A percentile compares a stretch with the other conserved stretches of the same genome.
phyloP scores from a whole-genome alignment of 2,329 filamentous ascomycete species.

The Fonsecaea erecta region DNA sequence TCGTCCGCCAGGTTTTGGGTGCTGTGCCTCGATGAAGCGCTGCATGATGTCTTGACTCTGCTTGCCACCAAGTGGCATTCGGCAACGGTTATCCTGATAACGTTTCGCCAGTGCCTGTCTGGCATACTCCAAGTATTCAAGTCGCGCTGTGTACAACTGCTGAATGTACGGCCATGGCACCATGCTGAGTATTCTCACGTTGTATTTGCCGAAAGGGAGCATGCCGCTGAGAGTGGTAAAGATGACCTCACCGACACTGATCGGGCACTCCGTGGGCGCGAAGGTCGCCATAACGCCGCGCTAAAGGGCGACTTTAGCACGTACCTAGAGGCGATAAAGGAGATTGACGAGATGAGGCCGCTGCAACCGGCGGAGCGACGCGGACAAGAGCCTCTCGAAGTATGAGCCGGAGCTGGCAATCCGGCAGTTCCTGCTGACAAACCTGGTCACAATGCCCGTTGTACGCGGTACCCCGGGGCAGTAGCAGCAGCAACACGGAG shows the following conservation, averaged over 20 bases:
- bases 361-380: slow-evolving; percentile 31
- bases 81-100: slow-evolving; percentile 29
- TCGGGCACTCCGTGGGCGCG: slow-evolving; percentile 96
- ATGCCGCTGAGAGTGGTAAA: slow-evolving; percentile 28
- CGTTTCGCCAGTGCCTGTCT: slow-evolving; percentile 33
- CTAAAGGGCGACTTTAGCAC: slow-evolving; percentile 75
- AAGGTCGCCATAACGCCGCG: slow-evolving; percentile 87
- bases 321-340: slow-evolving; percentile 84
- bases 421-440: slow-evolving; percentile 92
- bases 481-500: slow-evolving; percentile 38
- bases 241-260: slow-evolving; percentile 70
- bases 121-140: slow-evolving; percentile 38
- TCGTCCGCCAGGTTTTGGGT: slow-evolving; percentile 26
- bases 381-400: slow-evolving; percentile 32
- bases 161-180: slow-evolving; percentile 27
- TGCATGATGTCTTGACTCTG: slow-evolving; percentile 32
- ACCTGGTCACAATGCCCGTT: slow-evolving; percentile 56
- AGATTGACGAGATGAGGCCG: slow-evolving; percentile 62
- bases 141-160: slow-evolving; percentile 20
- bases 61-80: slow-evolving; percentile 18
- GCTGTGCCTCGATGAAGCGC: slow-evolving; percentile 29
- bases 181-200: slow-evolving; percentile 26
- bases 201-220: slow-evolving; percentile 32
- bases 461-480: slow-evolving; percentile 51
- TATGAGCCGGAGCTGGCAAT: slow-evolving; percentile 67